phyloP scores from a whole-genome alignment of 2,329 filamentous ascomycete genomes.

The Fusarium sp. region DNA sequence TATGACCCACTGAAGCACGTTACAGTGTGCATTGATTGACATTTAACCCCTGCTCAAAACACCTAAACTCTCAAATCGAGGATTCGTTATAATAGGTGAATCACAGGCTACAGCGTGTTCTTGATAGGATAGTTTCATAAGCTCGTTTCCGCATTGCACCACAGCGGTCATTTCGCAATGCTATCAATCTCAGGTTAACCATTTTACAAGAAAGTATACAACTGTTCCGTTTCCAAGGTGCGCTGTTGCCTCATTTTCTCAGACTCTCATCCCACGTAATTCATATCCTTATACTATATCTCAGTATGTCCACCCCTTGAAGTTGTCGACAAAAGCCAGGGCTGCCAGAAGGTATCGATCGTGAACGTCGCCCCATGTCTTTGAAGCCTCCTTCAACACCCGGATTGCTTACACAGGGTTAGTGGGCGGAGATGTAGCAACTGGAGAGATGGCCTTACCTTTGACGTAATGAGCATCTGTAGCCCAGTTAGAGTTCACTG shows the following conservation, averaged over 20 bases:
- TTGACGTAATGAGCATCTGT: slow-evolving; percentile 89
- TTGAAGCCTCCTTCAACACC: slow-evolving; percentile 77
- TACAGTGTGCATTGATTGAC: background rate
- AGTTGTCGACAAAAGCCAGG: slow-evolving; percentile 77
- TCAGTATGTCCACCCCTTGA: slow-evolving; percentile 70
- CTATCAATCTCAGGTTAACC: background rate
- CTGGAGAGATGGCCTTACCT: slow-evolving; percentile 55
- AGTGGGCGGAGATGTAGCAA: background rate
- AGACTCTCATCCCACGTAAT: background rate
- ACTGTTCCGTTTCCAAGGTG: background rate
- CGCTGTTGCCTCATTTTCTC: background rate
- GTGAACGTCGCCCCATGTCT: slow-evolving; percentile 77
- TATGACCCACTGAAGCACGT: slow-evolving; percentile 1
- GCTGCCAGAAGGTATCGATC: slow-evolving; percentile 74
- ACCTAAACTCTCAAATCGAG: background rate
- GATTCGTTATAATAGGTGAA: background rate
- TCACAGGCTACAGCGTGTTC: background rate
- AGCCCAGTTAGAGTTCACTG: slow-evolving; percentile 71
- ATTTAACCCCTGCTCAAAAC: background rate
- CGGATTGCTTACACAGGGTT: slow-evolving; percentile 64
- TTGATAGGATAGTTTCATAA: background rate
- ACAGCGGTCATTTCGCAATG: background rate
- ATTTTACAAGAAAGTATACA: background rate
- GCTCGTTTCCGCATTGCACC: background rate
- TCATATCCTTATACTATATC: background rate